Evolutionary conservation across 1,139 yeast species (phyloP), one percentile per base, ranked within the genome.

Genomic region (Magnusiomyces ingens): DNA sequence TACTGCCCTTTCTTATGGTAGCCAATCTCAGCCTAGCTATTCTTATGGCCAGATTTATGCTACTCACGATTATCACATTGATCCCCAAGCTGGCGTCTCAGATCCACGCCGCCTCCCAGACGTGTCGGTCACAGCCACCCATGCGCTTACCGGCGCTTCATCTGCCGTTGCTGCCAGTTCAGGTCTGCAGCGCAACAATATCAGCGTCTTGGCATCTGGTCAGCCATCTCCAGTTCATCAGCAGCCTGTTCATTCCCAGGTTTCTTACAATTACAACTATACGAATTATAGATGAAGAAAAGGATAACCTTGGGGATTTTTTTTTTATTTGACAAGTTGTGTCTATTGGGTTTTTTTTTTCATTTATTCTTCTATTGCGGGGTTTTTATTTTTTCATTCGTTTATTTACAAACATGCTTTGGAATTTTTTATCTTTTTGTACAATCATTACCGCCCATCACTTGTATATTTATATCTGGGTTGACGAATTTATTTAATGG

Each of bases 21-120:
- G 32, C 8, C 32, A 26, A 26, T 26, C 32, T 26, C 32, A 26
- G 32, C 32, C 32, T 8, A 8, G 32, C 8, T 26, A 44, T 21
- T 17, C 36, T 26, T 36, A 44, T 15, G 12, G 32, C 17, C 26
- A 43, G 35, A 43, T 21, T 26, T 43, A 43, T 32, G 36, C 17
- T 11, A 11, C 21, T 6, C 43, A 40, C 21, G 43, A 40, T 19
- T 40, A 40, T 19, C 43, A 40, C 21, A 19, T 40, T 11, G 43
- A 40, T 19, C 43, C 43, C 2, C 21, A 17, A 13, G 19, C 19
- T 8, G 43, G 19, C 21, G 43, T 19, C 19, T 55, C 59, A 2
- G 62, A 60, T 51, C 63, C 63, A 5, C 53, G 63, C 48, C 55
- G 56, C 49, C 52, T 60, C 13, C 63, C 63, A 1, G 60, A 58